These are phyloP conservation scores for Aureobasidium sp. DNA, from an alignment of 2,329 filamentous ascomycete genomes.

Conservation along the genomic window DNA sequence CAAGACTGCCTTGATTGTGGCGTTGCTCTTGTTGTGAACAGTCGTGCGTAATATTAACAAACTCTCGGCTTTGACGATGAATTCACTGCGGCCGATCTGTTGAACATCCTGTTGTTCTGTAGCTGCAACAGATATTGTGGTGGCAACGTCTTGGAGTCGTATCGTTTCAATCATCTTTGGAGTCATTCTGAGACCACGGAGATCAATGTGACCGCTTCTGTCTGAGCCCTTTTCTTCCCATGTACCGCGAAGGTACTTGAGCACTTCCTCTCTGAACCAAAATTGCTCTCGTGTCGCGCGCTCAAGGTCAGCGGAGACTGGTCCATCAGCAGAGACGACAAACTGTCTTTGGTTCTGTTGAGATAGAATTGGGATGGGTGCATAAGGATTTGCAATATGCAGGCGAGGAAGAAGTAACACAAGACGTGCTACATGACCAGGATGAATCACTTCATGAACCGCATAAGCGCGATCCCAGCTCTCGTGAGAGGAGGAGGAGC, in stretches of 20 bases:
- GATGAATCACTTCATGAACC: conserved; percentile 44
- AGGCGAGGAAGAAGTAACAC: conserved; percentile 69
- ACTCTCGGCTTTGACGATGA: conserved; percentile 47
- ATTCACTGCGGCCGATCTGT: conserved; percentile 41
- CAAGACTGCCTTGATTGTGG: conserved; percentile 63
- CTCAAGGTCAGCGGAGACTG: conserved; percentile 67
- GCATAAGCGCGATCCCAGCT: conserved; percentile 26
- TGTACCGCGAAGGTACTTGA: conserved; percentile 61
- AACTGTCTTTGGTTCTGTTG: conserved; percentile 84
- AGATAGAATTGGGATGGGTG: conserved; percentile 71
- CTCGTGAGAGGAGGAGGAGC: conserved; percentile 7
- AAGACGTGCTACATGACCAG: conserved; percentile 61
- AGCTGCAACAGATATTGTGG: conserved; percentile 21
- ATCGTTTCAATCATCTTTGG: conserved; percentile 76
- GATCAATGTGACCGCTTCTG: conserved; percentile 63
- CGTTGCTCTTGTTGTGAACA: conserved; percentile 65
- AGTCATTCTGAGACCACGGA: conserved; percentile 67
- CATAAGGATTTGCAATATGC: conserved; percentile 68
- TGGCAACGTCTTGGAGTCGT: conserved; percentile 60
- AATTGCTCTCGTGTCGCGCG: conserved; percentile 73
- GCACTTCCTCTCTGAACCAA: conserved; percentile 80
- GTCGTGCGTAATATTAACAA: conserved; percentile 65
- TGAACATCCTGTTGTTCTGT: conserved; percentile 22
- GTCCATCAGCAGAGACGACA: conserved; percentile 73
- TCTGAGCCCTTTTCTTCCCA: conserved; percentile 60